Evolutionary conservation across 2,329 filamentous ascomycete genomes (phyloP).

Genomic region (Thelonectria discophora): DNA sequence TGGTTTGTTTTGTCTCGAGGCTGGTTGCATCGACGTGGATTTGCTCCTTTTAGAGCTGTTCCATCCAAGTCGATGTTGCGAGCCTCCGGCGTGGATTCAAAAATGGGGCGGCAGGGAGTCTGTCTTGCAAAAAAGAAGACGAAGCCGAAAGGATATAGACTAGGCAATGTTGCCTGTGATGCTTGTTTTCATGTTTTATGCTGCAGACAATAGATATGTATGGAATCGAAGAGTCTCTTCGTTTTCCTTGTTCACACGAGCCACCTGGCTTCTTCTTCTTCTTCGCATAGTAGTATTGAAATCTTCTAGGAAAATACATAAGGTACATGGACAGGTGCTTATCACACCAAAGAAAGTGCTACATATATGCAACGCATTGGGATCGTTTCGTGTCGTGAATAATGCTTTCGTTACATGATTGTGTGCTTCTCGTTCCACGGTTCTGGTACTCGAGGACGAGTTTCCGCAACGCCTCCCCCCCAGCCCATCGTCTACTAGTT

Average conservation of each 20-base stretch:
- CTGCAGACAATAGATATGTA: constrained; percentile 31
- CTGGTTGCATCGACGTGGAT: constrained; percentile 5
- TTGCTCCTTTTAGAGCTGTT: constrained; percentile 3
- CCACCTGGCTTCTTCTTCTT: neutral
- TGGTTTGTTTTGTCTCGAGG: constrained; percentile 9
- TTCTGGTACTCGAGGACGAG: constrained; percentile 4
- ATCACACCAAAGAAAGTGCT: neutral
- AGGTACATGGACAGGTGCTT: neutral
- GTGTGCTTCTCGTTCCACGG: neutral
- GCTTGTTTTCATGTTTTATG: constrained; percentile 12
- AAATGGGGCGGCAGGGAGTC: constrained; percentile 32
- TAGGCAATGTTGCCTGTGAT: constrained; percentile 21
- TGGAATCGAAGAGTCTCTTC: neutral
- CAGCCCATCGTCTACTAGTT: constrained; percentile 40
- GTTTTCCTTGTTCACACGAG: constrained; percentile 1
- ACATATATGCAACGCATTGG: neutral
- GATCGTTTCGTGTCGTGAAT: neutral
- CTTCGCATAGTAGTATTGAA: neutral
- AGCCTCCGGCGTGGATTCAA: constrained; percentile 22
- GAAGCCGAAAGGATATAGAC: constrained; percentile 36
- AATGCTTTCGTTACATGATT: constrained; percentile 14
- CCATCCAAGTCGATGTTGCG: constrained; percentile 2
- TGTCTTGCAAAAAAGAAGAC: constrained; percentile 29
- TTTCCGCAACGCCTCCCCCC: neutral
- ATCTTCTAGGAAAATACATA: neutral